Conservation (phyloP, 495 filamentous ascomycete genomes). For the Penicillium macrosclerotiorum region DNA sequence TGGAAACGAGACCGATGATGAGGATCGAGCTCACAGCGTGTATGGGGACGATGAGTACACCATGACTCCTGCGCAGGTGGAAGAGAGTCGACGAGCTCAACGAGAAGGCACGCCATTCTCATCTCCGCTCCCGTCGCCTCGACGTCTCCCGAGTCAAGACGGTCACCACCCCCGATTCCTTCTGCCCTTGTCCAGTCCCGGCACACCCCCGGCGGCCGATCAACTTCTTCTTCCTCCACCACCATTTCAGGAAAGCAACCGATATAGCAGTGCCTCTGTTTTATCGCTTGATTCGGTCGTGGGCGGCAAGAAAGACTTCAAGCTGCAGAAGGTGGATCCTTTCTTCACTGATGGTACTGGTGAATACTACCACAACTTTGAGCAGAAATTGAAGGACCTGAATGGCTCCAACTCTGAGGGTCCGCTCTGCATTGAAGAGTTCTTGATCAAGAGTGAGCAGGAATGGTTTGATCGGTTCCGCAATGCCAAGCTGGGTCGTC, state of each 20-base stretch:
- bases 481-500: slow-evolving; percentile 53
- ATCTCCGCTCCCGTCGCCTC: slow-evolving; percentile 5
- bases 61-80: slow-evolving; percentile 38
- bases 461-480: slow-evolving; percentile 64
- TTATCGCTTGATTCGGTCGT: slow-evolving; percentile 55
- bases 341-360: slow-evolving; percentile 68
- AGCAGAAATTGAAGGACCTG: slow-evolving; percentile 55
- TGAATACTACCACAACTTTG: slow-evolving; percentile 58
- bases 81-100: slow-evolving; percentile 33
- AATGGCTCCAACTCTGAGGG: slow-evolving; percentile 56
- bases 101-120: slow-evolving; percentile 8
- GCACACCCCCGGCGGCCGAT: slow-evolving; percentile 32
- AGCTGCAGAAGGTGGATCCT: slow-evolving; percentile 68
- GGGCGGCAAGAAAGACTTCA: slow-evolving; percentile 59
- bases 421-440: slow-evolving; percentile 65
- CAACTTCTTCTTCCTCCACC: slow-evolving; percentile 32
- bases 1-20: slow-evolving; percentile 43
- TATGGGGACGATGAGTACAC: slow-evolving; percentile 49
- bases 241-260: slow-evolving; percentile 30
- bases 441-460: slow-evolving; percentile 65
- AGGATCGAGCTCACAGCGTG: slow-evolving; percentile 36
- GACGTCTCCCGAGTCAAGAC: slow-evolving; percentile 31
- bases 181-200: slow-evolving; percentile 25
- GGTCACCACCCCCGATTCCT: slow-evolving; percentile 20
- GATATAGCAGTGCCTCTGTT: slow-evolving; percentile 47